Percentiles rank a stretch among this genome's conserved stretches.
Conservation (phyloP, 345 rosid genomes). For the Eucalyptus pauciflora region DNA sequence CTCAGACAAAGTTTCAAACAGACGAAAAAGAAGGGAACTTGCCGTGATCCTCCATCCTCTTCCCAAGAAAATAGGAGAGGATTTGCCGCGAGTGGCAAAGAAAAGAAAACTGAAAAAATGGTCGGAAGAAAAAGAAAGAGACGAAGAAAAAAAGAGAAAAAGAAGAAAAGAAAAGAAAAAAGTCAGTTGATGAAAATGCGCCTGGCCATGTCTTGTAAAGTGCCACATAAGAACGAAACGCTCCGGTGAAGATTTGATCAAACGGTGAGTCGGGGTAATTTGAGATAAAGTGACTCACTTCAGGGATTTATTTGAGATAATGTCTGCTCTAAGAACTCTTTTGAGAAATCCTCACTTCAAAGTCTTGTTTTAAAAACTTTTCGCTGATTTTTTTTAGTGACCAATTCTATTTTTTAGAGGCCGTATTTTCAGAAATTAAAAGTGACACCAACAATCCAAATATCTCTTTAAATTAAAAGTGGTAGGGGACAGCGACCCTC, state of each 20-base stretch:
- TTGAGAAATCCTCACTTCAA: background rate
- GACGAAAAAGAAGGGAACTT: background rate
- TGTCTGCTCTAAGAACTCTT: no score
- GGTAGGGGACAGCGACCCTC: accelerated
- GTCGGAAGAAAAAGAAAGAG: background rate
- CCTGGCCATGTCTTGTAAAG: background rate
- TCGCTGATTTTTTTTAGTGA: background rate
- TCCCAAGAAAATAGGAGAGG: background rate
- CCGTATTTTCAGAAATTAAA: background rate
- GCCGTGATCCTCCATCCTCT: background rate
- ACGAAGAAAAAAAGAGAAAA: no score
- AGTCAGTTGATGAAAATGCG: background rate
- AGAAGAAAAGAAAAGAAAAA: no score
- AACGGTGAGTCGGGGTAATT: background rate
- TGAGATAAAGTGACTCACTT: background rate
- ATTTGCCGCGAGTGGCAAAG: background rate
- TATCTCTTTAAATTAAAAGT: background rate
- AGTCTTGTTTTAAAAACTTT: no score
- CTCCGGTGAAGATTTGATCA: background rate
- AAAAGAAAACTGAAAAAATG: background rate
- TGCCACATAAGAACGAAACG: background rate
- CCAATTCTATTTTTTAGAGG: background rate
- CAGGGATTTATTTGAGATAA: background rate
- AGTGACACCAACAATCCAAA: background rate
- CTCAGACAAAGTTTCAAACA: background rate